Evolutionary conservation across 371 early-diverging fungal genomes (phyloP), one percentile per base, ranked within the genome.

Genomic region (Mortierella sp.): DNA sequence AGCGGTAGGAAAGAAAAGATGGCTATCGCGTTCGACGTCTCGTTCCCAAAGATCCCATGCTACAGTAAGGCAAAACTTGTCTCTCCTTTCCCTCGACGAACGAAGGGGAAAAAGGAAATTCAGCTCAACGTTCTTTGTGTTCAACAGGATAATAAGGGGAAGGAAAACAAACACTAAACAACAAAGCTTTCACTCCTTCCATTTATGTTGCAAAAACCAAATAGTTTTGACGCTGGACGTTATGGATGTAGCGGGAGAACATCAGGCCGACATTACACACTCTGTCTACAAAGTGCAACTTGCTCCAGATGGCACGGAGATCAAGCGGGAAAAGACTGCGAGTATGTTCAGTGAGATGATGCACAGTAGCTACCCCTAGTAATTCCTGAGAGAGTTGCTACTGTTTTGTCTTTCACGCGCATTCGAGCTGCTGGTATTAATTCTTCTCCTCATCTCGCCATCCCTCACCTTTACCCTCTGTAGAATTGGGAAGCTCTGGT

Each of bases 181-280:
- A 37, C 37, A 37, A 37, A 37, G 5, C 3, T 37, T 37, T 9
- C 37, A 9, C 9, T 37, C 3, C 9, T 37, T 37, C 37, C 9
- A 37, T 9, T 37, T 9, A 9, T 37, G 9, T 9, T 5, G 9
- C 3, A 37, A 37, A 37, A 37, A 3, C 37, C 37, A 11, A 18
- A 28, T 16, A 93, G 92, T 96, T 60, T 83, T 97, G 26, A 94
- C 89, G 66, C 84, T 97, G 62, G 98, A 98, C 83, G 94, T 98
- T 18, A 96, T 98, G 95, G 99, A 97, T 82, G 93, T 94, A 18
- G 85, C 94, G 23, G 97, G 98, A 18, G 96, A 97, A 66, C 93
- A 95, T 64, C 93, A 96, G 64, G 90, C 90, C 71, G 93, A 93
- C 59, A 85, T 94, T 56, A 86, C 86, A 14, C 93, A 95, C 77